phyloP scores from a whole-genome alignment of 2,329 filamentous ascomycete genomes.

The Colletotrichum sp. region DNA sequence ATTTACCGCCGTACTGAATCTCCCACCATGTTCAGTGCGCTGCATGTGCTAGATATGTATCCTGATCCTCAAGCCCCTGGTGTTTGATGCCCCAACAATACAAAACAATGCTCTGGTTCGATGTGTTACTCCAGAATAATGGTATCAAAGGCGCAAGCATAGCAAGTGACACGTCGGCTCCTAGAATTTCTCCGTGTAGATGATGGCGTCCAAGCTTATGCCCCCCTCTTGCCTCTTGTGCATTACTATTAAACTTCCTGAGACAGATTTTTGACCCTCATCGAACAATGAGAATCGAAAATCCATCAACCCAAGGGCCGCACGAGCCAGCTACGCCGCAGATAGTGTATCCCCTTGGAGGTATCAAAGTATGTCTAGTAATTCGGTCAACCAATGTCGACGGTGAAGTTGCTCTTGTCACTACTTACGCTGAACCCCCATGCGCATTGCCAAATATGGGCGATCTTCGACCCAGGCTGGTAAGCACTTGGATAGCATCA shows the following conservation, averaged over 20 bases:
- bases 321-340: constrained; percentile 87
- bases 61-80: not conserved
- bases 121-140: not conserved
- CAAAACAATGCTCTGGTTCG: not conserved
- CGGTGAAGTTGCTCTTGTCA: not conserved
- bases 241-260: not conserved
- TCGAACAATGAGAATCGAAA: constrained; percentile 72
- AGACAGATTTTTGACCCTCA: not conserved
- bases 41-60: not conserved
- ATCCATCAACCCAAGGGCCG: constrained; percentile 82
- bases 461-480: constrained; percentile 85
- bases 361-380: constrained; percentile 81
- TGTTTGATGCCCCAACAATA: not conserved
- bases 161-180: not conserved
- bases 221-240: not conserved
- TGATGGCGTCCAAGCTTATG: not conserved
- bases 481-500: constrained; percentile 88
- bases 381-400: constrained; percentile 23
- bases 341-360: constrained; percentile 86
- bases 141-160: not conserved
- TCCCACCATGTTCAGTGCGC: not conserved
- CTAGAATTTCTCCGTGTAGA: not conserved
- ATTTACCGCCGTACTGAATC: not conserved
- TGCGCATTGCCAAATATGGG: constrained; percentile 81
- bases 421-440: constrained; percentile 83